These are phyloP conservation scores for Botrytis pseudocinerea DNA, from an alignment of 2,329 filamentous ascomycete genomes.

Conservation along the genomic window DNA sequence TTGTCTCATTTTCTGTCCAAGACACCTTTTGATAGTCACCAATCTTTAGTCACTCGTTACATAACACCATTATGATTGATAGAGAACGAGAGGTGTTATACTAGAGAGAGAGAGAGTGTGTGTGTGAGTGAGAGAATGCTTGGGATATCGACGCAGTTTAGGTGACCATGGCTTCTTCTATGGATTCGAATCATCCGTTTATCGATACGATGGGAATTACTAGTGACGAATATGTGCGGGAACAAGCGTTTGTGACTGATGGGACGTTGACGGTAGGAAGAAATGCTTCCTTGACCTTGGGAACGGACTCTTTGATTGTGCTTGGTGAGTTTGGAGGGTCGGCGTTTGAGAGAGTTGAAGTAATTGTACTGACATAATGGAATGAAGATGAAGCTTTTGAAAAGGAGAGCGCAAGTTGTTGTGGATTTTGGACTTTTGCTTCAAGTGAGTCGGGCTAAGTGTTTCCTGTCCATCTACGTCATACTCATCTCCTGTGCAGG, in stretches of 20 bases:
- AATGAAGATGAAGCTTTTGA: slow-evolving; percentile 54
- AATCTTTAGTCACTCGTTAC: slow-evolving; percentile 9
- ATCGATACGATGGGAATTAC: slow-evolving; percentile 38
- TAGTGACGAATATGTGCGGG: slow-evolving; percentile 40
- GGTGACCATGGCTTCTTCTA: slow-evolving; percentile 20
- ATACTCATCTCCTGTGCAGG: slow-evolving; percentile 27
- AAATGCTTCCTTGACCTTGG: slow-evolving; percentile 60
- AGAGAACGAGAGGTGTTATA: not conserved
- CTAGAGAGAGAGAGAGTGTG: not conserved
- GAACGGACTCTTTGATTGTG: slow-evolving; percentile 60
- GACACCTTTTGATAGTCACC: not conserved
- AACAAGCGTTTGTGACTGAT: slow-evolving; percentile 43
- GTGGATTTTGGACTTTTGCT: slow-evolving; percentile 56
- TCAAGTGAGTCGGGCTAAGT: slow-evolving; percentile 25
- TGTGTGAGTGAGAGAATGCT: slow-evolving; percentile 15
- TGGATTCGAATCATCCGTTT: slow-evolving; percentile 40
- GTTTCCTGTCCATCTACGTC: slow-evolving; percentile 12
- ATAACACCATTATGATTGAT: slow-evolving; percentile 1
- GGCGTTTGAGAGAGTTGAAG: not conserved
- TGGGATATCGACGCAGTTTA: slow-evolving; percentile 3
- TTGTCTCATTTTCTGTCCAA: not conserved
- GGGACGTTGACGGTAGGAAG: slow-evolving; percentile 55
- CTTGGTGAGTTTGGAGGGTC: slow-evolving; percentile 47
- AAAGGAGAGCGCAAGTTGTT: slow-evolving; percentile 53
- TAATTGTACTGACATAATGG: slow-evolving; percentile 3